Evolutionary conservation across 345 rosid genomes (phyloP), one percentile per base, ranked within the genome.

Genomic region (Melaleuca quinquenervia): DNA sequence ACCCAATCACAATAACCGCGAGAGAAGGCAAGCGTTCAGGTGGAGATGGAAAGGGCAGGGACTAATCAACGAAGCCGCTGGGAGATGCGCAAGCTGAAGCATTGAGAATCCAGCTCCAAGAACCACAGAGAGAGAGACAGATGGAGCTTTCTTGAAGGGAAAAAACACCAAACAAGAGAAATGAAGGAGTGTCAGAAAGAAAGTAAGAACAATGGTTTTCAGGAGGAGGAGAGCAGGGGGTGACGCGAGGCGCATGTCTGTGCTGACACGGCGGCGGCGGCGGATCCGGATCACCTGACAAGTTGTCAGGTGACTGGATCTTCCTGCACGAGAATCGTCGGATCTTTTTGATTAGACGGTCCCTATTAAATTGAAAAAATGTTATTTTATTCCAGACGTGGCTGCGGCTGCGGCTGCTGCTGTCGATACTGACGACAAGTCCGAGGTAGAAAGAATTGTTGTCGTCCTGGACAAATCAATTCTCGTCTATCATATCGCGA

Each of bases 41-140:
- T 44, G 78, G 85, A 85, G 78, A 85, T 84, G 88, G 54, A 27
- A 54, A 7, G 52, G 53, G 29, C 36, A 32, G 55, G 82, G 41
- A 53, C 92, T 90, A 94, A 93, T 95, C 98, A 89, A 95, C 96
- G 84, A 94, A 95, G 94, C 97, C 98, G 92, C 97, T 92, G 91
- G 74, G 93, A 92, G 93, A 95, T 90, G 87, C 91, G 86, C 41
- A 4, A 41, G 41, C 41, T 41, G 41, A 41, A 41, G 41, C 4
- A 41, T 89, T 92, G 91, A 90, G 94, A 94, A 94, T 94, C 98
- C 98, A 95, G 96, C 98, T 94, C 96, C 89, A 83, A 86, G 75
- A 51, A 55, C 82, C 86, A 50, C 56, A 54, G 89, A 83, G 85
- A 51, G 55, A 75, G 86, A 52, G 62, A 20, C 13, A 49, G 54